Conservation (phyloP, 768 basidiomycete genomes). For the Glaciozyma antarctica region DNA sequence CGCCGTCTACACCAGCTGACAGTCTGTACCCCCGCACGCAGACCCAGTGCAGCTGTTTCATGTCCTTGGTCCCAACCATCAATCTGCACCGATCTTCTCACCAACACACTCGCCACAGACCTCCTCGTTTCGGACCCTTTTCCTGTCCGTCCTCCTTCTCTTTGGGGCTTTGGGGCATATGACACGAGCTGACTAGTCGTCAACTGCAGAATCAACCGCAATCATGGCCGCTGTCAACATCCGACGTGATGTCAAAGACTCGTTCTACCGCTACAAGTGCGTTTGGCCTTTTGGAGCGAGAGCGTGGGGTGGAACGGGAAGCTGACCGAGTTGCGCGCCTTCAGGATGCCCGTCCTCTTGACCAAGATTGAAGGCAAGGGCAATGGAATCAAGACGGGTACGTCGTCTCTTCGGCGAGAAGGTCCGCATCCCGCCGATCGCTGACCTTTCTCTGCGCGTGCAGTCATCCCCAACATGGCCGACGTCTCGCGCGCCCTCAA, state of each 20-base stretch:
- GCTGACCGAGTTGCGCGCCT: conserved; percentile 16
- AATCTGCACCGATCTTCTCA: too few species aligned
- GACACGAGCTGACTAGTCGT: too few species aligned
- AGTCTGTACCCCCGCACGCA: too few species aligned
- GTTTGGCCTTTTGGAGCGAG: conserved; percentile 25
- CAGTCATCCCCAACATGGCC: conserved; percentile 91
- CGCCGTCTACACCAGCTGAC: too few species aligned
- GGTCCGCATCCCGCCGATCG: not conserved
- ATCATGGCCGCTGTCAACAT: not conserved
- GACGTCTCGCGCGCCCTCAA: conserved; percentile 92
- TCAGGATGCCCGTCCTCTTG: conserved; percentile 83
- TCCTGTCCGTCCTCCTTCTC: too few species aligned
- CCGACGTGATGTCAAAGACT: conserved; percentile 81
- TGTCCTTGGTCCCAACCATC: too few species aligned
- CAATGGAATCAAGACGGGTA: conserved; percentile 89
- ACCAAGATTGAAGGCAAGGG: conserved; percentile 99
- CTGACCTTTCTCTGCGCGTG: not conserved
- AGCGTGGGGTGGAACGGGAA: not conserved
- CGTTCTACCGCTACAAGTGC: conserved; percentile 87
- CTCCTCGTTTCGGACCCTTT: too few species aligned
- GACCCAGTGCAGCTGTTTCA: too few species aligned
- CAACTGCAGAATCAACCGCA: too few species aligned
- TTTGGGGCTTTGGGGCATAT: too few species aligned
- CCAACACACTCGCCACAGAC: too few species aligned
- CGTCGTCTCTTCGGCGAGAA: not conserved